Conservation (phyloP, 176 grass and related monocot genomes). For the Raddia guianensis region DNA sequence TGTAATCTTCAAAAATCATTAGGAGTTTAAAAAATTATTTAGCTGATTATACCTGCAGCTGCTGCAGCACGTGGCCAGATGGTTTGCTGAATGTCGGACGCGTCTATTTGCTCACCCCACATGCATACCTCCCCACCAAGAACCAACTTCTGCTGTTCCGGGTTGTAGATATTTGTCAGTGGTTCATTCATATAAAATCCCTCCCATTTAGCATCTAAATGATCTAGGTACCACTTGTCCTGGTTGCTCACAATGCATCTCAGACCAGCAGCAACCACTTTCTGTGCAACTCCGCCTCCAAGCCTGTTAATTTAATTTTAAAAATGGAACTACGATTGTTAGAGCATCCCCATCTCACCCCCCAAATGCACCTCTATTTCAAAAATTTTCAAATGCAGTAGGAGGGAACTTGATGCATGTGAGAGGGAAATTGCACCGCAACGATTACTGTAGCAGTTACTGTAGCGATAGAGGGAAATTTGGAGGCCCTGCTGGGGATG, state of each 20-base stretch:
- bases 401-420: too few relatives aligned
- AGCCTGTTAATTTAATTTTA: slow-evolving; percentile 57
- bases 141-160: slow-evolving; percentile 69
- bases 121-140: slow-evolving; percentile 92
- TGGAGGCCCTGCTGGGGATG: too few relatives aligned
- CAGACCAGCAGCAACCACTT: slow-evolving; percentile 70
- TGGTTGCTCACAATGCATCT: slow-evolving; percentile 96
- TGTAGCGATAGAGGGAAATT: too few relatives aligned
- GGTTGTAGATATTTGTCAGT: slow-evolving; percentile 66
- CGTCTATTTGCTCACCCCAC: slow-evolving; percentile 91
- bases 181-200: slow-evolving; percentile 88
- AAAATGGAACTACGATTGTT: slow-evolving; percentile 29
- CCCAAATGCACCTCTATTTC: too few relatives aligned
- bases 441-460: too few relatives aligned
- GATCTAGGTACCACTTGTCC: slow-evolving; percentile 96
- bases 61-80: slow-evolving; percentile 96
- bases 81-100: slow-evolving; percentile 90
- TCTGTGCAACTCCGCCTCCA: slow-evolving; percentile 67
- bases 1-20: background rate
- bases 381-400: too few relatives aligned
- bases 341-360: too few relatives aligned
- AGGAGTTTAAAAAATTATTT: background rate
- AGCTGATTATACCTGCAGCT: slow-evolving; percentile 77
- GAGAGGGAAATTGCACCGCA: too few relatives aligned
- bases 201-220: slow-evolving; percentile 78